These are phyloP conservation scores for Neostapfia colusana DNA, from an alignment of 176 grass and related monocot genomes.

Conservation along the genomic window DNA sequence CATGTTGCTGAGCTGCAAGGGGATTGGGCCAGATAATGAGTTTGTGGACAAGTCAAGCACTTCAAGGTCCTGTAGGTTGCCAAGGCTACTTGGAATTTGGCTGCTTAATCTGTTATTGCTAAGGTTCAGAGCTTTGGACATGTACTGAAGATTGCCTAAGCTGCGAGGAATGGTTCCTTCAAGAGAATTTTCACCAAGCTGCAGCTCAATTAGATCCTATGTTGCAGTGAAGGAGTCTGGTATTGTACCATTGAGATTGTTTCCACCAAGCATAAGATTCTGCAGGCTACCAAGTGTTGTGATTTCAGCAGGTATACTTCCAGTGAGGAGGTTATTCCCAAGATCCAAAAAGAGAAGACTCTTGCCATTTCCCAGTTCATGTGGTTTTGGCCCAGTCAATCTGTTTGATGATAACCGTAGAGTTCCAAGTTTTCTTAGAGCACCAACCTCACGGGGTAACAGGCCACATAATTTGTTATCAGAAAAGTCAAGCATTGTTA, in stretches of 20 bases:
- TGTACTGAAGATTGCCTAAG: conserved; percentile 60
- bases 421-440: conserved; percentile 35
- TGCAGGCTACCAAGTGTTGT: conserved; percentile 40
- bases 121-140: conserved; percentile 54
- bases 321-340: conserved; percentile 46
- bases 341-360: conserved; percentile 46
- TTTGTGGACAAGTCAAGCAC: conserved; percentile 59
- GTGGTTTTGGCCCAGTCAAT: conserved; percentile 49
- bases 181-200: conserved; percentile 57
- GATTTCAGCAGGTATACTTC: conserved; percentile 53
- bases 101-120: conserved; percentile 52
- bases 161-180: conserved; percentile 49
- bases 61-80: conserved; percentile 58
- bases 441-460: conserved; percentile 52
- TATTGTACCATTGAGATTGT: conserved; percentile 49
- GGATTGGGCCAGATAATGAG: conserved; percentile 51
- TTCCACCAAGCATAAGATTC: conserved; percentile 48
- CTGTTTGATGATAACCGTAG: conserved; percentile 51
- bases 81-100: conserved; percentile 51
- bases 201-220: conserved; percentile 53
- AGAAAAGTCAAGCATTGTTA: conserved; percentile 60
- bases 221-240: conserved; percentile 47
- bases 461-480: conserved; percentile 51
- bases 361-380: conserved; percentile 36
- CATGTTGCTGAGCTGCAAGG: conserved; percentile 45